phyloP scores from a whole-genome alignment of 2,329 filamentous ascomycete genomes.

The Microcyclospora tardicrescens region DNA sequence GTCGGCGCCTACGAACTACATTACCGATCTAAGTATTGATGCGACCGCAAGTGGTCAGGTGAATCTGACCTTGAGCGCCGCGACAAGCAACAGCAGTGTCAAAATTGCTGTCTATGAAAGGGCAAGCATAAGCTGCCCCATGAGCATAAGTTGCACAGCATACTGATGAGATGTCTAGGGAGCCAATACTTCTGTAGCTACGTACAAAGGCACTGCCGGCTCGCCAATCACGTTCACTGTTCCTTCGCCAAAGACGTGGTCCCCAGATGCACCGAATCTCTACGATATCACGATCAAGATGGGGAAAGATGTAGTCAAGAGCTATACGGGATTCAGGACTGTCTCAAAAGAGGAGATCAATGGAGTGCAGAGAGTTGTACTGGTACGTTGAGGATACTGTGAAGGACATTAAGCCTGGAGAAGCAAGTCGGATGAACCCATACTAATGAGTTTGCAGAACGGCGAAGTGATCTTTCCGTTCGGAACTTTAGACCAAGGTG shows the following conservation, averaged over 20 bases:
- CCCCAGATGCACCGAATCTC: slow-evolving; percentile 47
- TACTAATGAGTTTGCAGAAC: slow-evolving; percentile 28
- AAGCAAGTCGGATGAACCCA: no score
- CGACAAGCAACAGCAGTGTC: slow-evolving; percentile 4
- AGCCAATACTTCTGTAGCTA: slow-evolving; percentile 25
- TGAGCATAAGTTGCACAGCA: no score
- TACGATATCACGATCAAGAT: slow-evolving; percentile 50
- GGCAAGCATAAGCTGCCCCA: neutral
- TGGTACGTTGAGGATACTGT: slow-evolving; percentile 18
- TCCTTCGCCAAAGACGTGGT: slow-evolving; percentile 46
- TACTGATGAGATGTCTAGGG: neutral
- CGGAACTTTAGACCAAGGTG: slow-evolving; percentile 55
- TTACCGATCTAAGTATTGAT: slow-evolving; percentile 46
- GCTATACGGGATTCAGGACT: slow-evolving; percentile 58
- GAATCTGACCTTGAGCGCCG: slow-evolving; percentile 18
- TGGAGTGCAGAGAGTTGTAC: slow-evolving; percentile 46
- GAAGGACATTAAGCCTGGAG: no score
- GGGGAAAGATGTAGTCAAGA: slow-evolving; percentile 42
- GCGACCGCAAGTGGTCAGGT: slow-evolving; percentile 43
- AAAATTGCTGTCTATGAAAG: slow-evolving; percentile 9
- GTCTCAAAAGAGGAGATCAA: slow-evolving; percentile 44
- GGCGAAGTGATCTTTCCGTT: slow-evolving; percentile 55
- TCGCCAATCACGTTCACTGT: slow-evolving; percentile 43
- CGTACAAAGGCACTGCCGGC: slow-evolving; percentile 35
- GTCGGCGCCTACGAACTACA: slow-evolving; percentile 43